These are phyloP conservation scores for Schizophyllum commune DNA, from an alignment of 1,284 basidiomycete genomes.

Conservation along the genomic window DNA sequence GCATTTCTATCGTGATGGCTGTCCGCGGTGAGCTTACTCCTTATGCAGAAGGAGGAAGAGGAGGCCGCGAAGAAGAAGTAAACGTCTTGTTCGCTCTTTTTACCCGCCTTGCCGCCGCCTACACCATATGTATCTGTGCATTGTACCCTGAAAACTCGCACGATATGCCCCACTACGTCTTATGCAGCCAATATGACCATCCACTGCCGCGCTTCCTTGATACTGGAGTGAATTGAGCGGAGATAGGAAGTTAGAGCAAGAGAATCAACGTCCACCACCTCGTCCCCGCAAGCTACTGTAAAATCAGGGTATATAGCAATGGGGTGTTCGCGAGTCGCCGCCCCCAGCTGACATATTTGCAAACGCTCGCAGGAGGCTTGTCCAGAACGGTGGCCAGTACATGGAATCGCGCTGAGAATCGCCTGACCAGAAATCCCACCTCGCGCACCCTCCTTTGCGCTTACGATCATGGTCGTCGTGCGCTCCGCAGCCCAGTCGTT, in stretches of 20 bases:
- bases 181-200: conserved; percentile 26
- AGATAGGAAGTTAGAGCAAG: no score
- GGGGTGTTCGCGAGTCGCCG: no score
- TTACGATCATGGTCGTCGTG: not conserved
- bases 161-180: conserved; percentile 20
- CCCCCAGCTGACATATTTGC: no score
- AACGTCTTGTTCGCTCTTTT: conserved; percentile 8
- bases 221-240: no score
- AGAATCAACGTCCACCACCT: no score
- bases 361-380: not conserved
- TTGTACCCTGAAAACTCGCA: conserved; percentile 6
- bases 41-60: conserved; percentile 78
- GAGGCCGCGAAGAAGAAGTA: conserved; percentile 92
- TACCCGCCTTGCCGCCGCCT: conserved; percentile 21
- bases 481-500: not conserved
- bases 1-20: conserved; percentile 18
- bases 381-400: not conserved
- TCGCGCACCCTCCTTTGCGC: not conserved
- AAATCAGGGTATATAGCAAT: no score
- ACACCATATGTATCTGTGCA: conserved; percentile 19
- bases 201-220: not conserved
- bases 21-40: conserved; percentile 5
- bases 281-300: no score
- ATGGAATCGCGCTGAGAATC: not conserved
- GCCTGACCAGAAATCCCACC: not conserved